These are phyloP conservation scores for Pseudogymnoascus sp. DNA, from an alignment of 2,329 filamentous ascomycete genomes.

Conservation along the genomic window DNA sequence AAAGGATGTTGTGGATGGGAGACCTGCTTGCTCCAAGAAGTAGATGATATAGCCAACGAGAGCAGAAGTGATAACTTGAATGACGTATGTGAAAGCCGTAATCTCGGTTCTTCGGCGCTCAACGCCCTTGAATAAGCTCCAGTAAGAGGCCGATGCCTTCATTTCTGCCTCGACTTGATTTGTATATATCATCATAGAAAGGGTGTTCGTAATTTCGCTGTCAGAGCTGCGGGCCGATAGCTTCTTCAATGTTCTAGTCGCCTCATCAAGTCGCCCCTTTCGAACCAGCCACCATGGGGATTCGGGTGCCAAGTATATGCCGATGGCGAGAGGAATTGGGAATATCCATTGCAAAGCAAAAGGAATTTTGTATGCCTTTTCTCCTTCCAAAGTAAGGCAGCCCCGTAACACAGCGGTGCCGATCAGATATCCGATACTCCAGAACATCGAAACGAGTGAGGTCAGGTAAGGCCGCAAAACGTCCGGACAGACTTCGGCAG, in stretches of 20 bases:
- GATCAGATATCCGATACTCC: not conserved
- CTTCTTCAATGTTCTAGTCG: slow-evolving; percentile 24
- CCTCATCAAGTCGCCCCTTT: slow-evolving; percentile 34
- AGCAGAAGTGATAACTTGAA: slow-evolving; percentile 54
- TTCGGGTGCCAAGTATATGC: slow-evolving; percentile 37
- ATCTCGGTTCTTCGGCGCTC: slow-evolving; percentile 72
- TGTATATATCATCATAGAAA: slow-evolving; percentile 47
- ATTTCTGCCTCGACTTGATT: slow-evolving; percentile 46
- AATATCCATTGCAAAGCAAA: slow-evolving; percentile 34
- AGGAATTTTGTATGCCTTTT: slow-evolving; percentile 11
- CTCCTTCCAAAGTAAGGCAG: not conserved
- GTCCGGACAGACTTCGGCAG: slow-evolving; percentile 46
- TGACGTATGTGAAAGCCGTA: slow-evolving; percentile 55
- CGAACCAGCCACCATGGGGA: slow-evolving; percentile 42
- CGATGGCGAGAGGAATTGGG: slow-evolving; percentile 36
- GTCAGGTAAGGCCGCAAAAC: slow-evolving; percentile 36
- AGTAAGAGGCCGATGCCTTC: slow-evolving; percentile 63
- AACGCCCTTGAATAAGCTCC: slow-evolving; percentile 74
- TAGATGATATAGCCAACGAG: slow-evolving; percentile 53
- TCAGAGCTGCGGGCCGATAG: slow-evolving; percentile 20
- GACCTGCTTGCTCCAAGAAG: slow-evolving; percentile 45
- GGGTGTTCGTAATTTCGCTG: slow-evolving; percentile 43
- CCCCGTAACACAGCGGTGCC: not conserved
- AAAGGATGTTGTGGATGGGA: slow-evolving; percentile 39
- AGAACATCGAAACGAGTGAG: not conserved